Base-by-base conservation (phyloP, 495 filamentous ascomycete genomes). In the Tuber indicum region DNA sequence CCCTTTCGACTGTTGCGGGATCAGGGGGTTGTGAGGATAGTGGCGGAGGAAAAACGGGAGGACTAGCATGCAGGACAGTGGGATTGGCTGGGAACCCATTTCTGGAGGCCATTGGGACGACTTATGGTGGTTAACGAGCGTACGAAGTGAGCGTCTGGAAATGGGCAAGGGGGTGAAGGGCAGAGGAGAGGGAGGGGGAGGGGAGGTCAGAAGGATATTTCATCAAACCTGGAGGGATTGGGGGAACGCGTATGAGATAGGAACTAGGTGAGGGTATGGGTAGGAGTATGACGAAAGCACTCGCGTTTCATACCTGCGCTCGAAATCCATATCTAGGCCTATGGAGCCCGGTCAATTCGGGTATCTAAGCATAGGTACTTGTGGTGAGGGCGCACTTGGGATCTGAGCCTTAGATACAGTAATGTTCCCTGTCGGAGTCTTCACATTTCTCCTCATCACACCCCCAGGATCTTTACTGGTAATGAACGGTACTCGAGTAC, bases 31-130 rank as follows among this genome's bases (percentile, higher is more conserved):
- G 74, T 23, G 43, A 74, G 71, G 46, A 80, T 17, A 82, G 77
- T 78, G 82, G 74, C 72, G 83, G 75, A 81, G 85, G 75, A 76
- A 81, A 76, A 74, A 82, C 62, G 32, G 79, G 69, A 26, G 75
- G 26, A 32, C 58, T 36, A 36, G 58, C 58, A 66, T 36, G 58
- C 32, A 66, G 58, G 58, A 66, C 58, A 26, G 58, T 66, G 58
- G 58, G 58, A 19, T 66, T 66, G 32, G 26, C 26, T 66, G 4
- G 58, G 58, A 66, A 36, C 58, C 26, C 12, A 32, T 66, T 36
- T 0, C 26, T 66, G 58, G 58, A 32, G 58, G 58, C 58, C 58
- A 66, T 71, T 26, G 62, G 58, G 52, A 41, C n/a, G 23, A 26
- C 23, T 62, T 76, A 41, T 39, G 26, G 58, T 0, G 16, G 32